Evolutionary conservation across 129 eudicot genomes (phyloP), one percentile per base, ranked within the genome.

Genomic region (Tagetes erecta): DNA sequence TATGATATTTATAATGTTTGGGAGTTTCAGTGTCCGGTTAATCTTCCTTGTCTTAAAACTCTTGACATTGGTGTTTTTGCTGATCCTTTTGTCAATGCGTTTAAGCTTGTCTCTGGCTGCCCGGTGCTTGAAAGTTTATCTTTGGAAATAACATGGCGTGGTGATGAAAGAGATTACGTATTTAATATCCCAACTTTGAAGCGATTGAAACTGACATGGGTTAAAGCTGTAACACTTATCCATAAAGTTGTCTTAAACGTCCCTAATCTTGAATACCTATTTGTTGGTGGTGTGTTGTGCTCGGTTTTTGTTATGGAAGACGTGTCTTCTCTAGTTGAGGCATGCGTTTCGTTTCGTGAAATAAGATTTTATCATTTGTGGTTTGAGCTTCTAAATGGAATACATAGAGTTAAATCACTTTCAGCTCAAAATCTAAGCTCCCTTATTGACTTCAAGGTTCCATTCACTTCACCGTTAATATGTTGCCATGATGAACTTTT

Each of bases 261-360:
- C 49, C 82, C 68, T 62, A 71, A 64, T 51, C 82, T 78, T 71
- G 77, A 78, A 36, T 40, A 50, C 59, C 58, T 78, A 1, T 45
- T 27, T 50, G 8, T 64, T 64, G 67, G 27, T 50, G 72, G 77
- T 2, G 0, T 3, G 0, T 64, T 42, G 30, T 30, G 8, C 66
- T 64, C 65, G 4, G 3, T 5, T 30, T 62, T 71, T 50, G 67
- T 71, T 7, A 64, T 41, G 50, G 67, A 56, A 71, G 64, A 71
- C 31, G 57, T 71, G 37, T 34, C 82, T 2, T 64, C 73, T 20
- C 7, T 64, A 27, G 53, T 70, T 7, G n/a, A 50, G 57, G 67
- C 71, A 39, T 8, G 27, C 11, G 27, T 50, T n/a, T 50, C 66
- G 2, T 33, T 20, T 38, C 20, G 13, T 65, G 5, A 47, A 0